These are phyloP conservation scores for Coemansia sp. DNA, from an alignment of 192 early-diverging fungal species.

Conservation along the genomic window DNA sequence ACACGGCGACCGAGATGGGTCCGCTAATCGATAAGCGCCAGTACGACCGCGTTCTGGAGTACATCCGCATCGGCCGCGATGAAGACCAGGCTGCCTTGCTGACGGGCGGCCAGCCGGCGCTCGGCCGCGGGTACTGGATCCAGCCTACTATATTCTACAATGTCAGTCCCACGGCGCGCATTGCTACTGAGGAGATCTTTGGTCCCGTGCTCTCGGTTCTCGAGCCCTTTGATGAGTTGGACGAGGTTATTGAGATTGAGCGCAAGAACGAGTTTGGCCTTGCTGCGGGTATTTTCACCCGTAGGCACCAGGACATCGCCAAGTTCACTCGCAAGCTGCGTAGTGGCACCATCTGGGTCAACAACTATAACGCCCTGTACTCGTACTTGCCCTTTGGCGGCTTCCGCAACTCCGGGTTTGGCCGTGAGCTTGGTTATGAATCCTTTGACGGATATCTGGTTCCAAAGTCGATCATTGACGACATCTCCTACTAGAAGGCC, in stretches of 20 bases:
- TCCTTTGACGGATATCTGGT: constrained; percentile 59
- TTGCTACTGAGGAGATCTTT: constrained; percentile 65
- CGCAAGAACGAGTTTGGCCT: constrained; percentile 61
- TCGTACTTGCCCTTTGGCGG: constrained; percentile 66
- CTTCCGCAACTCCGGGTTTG: constrained; percentile 63
- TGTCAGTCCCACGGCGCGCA: constrained; percentile 45
- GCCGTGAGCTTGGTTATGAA: constrained; percentile 62
- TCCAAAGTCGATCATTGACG: constrained; percentile 53
- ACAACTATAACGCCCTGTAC: constrained; percentile 63
- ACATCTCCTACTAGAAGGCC: constrained; percentile 27
- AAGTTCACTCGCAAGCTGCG: constrained; percentile 54
- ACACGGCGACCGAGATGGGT: constrained; percentile 42
- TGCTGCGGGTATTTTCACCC: constrained; percentile 61
- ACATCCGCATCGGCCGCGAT: constrained; percentile 53
- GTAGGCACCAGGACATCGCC: constrained; percentile 42
- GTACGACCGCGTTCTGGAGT: constrained; percentile 59
- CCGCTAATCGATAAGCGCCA: constrained; percentile 63
- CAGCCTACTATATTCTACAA: constrained; percentile 64
- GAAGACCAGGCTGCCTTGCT: constrained; percentile 35
- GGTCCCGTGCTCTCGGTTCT: constrained; percentile 63
- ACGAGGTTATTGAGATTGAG: constrained; percentile 59
- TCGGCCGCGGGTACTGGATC: constrained; percentile 59
- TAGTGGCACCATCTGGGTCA: constrained; percentile 65
- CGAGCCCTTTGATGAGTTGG: constrained; percentile 53
- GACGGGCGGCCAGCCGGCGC: constrained; percentile 35